Evolutionary conservation across 2,329 filamentous ascomycete species (phyloP).

Genomic region (Cyclaneusma minus): DNA sequence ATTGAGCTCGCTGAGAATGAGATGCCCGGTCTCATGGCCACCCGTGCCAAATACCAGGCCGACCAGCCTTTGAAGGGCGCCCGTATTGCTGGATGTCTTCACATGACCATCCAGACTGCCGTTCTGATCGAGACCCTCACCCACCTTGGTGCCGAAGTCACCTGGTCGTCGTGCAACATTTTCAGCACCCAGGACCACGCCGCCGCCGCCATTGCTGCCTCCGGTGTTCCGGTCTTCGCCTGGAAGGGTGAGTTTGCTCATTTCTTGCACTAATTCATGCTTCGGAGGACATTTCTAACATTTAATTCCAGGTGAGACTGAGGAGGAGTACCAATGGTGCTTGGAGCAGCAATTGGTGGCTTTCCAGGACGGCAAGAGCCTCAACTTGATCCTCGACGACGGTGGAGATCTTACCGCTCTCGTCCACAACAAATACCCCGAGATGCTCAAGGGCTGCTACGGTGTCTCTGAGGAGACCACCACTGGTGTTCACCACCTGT

Average conservation of each 20-base stretch:
- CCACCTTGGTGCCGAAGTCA: constrained; percentile 91
- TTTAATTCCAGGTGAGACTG: constrained; percentile 68
- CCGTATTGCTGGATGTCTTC: constrained; percentile 92
- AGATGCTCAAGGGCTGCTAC: constrained; percentile 96
- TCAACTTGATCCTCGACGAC: constrained; percentile 98
- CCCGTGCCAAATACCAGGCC: constrained; percentile 73
- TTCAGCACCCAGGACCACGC: constrained; percentile 99
- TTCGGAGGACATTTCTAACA: constrained; percentile 3
- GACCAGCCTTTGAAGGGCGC: constrained; percentile 92
- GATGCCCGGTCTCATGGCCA: constrained; percentile 97
- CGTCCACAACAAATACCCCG: constrained; percentile 95
- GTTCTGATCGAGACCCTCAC: constrained; percentile 97
- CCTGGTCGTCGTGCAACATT: constrained; percentile 99
- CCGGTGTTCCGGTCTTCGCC: constrained; percentile 73
- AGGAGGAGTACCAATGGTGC: constrained; percentile 99
- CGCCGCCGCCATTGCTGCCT: constrained; percentile 88
- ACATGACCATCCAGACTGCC: constrained; percentile 99
- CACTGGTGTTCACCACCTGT: constrained; percentile 98
- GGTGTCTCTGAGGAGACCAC: constrained; percentile 99
- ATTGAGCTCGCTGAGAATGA: constrained; percentile 93
- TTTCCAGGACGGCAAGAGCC: constrained; percentile 92
- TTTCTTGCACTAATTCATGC: too few species aligned
- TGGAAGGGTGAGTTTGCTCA: constrained; percentile 44
- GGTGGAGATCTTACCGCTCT: constrained; percentile 93
- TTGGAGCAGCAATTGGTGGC: constrained; percentile 92